Percentiles rank a stretch among this genome's conserved stretches.
These are phyloP conservation scores for Stromatinia cepivora DNA, from an alignment of 2,329 filamentous ascomycete genomes.

Conservation along the genomic window DNA sequence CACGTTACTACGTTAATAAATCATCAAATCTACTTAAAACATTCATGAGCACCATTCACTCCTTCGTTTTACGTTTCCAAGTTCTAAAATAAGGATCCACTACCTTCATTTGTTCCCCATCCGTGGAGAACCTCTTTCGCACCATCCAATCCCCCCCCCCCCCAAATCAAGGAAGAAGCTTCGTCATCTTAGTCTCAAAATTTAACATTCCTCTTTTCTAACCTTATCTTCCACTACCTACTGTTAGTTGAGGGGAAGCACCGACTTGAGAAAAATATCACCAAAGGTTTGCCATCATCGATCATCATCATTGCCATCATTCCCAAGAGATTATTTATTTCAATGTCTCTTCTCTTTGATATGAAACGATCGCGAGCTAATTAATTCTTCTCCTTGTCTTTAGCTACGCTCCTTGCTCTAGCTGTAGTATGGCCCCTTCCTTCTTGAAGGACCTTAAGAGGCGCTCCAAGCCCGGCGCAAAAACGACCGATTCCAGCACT, in stretches of 20 bases:
- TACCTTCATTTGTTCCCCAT: slow-evolving; percentile 8
- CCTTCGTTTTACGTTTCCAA: not conserved
- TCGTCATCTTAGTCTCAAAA: slow-evolving; percentile 15
- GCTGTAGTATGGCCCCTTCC: slow-evolving; percentile 54
- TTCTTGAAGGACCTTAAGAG: slow-evolving; percentile 78
- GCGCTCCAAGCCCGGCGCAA: slow-evolving; percentile 74
- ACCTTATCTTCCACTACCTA: not conserved
- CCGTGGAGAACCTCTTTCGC: slow-evolving; percentile 13
- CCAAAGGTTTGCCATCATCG: slow-evolving; percentile 8
- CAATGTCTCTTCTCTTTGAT: slow-evolving; percentile 1
- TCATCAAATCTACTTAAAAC: not conserved
- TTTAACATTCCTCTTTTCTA: not conserved
- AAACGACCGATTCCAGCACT: slow-evolving; percentile 54
- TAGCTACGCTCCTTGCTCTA: slow-evolving; percentile 8
- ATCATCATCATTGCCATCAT: not conserved
- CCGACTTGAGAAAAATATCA: not conserved
- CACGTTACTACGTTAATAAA: not conserved
- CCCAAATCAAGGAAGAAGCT: slow-evolving; percentile 18
- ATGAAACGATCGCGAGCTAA: slow-evolving; percentile 6
- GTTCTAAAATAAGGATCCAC: slow-evolving; percentile 1
- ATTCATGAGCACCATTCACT: not conserved
- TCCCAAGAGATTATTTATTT: not conserved
- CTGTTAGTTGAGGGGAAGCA: not conserved
- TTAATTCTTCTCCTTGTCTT: not conserved
- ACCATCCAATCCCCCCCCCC: not conserved